Base-by-base conservation (phyloP, 306 rosid species). In the Spatholobus suberectus region DNA sequence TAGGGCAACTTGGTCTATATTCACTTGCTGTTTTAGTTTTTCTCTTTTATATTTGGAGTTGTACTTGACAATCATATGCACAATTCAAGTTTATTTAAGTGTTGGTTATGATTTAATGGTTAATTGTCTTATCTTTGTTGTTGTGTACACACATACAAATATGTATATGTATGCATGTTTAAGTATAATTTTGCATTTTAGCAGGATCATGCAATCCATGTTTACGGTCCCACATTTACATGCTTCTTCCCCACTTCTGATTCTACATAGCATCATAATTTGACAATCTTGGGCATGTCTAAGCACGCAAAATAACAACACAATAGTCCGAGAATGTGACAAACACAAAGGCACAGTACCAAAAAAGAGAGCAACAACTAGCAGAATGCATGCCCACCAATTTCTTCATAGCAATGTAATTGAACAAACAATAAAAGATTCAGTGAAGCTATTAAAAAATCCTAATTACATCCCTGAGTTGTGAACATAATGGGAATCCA, bases 391-490 rank as follows among this genome's bases (percentile, higher is more conserved):
- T 49, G 46, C 40, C 76, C 18, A 57, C 70, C 84, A 41, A 34
- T 65, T 68, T 67, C 55, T 73, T 34, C 75, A 20, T 73, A 34
- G 59, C 57, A 69, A 67, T 67, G 72, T 76, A 82, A 74, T 67
- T 82, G 59, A 78, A 38, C 35, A 73, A 74, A 23, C 44, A 46
- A 54, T 54, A 26, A 26, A 65, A 43, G 34, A 32, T 38, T 49
- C 32, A 71, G 37, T 15, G 34, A 81, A 32, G 52, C 11, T 70
- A 63, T 27, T 49, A 72, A 72, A 77, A 54, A 38, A 67, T 66
- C 27, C 8, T 12, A 71, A 57, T 34, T 55, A 43, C 58, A 72
- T 58, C 23, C 57, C 65, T 59, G 70, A 68, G 68, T 47, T 37
- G 46, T 41, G 20, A 49, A 74, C 52, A 67, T 9, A 65, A 77